Evolutionary conservation across 768 basidiomycete genomes (phyloP).

Genomic region (Hypholoma fasciculare): DNA sequence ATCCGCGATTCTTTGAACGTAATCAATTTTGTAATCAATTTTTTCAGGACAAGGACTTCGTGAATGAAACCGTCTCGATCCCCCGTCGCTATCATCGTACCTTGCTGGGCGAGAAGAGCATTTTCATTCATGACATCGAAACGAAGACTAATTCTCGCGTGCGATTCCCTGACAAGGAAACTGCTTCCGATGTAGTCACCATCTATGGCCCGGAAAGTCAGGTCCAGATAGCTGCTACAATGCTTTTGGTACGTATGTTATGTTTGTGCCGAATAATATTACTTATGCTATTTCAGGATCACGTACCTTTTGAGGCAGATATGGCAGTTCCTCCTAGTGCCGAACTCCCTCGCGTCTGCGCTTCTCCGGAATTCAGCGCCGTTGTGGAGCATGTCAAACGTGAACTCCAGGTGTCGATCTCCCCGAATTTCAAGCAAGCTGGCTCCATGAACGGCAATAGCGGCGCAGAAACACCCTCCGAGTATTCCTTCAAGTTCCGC

Average conservation of each 20-base stretch:
- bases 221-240: slow-evolving; percentile 94
- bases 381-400: slow-evolving; percentile 91
- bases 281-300: slow-evolving; percentile 57
- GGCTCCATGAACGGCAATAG: slow-evolving; percentile 44
- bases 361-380: slow-evolving; percentile 80
- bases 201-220: slow-evolving; percentile 97
- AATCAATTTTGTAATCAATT: not conserved
- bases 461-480: slow-evolving; percentile 57
- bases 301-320: slow-evolving; percentile 95
- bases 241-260: slow-evolving; percentile 73
- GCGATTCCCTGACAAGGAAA: slow-evolving; percentile 91
- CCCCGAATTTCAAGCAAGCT: slow-evolving; percentile 71
- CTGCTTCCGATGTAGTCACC: slow-evolving; percentile 91
- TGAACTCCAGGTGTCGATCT: slow-evolving; percentile 89
- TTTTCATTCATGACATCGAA: slow-evolving; percentile 97
- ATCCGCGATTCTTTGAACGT: not conserved
- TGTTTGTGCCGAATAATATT: not conserved
- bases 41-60: slow-evolving; percentile 91
- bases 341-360: slow-evolving; percentile 75
- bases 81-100: slow-evolving; percentile 95
- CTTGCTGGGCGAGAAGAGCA: slow-evolving; percentile 91
- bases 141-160: slow-evolving; percentile 93
- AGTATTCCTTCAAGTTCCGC: slow-evolving; percentile 92
- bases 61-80: slow-evolving; percentile 90
- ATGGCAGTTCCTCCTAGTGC: slow-evolving; percentile 85